Evolutionary conservation across 805 yeast species (phyloP).

Genomic region (Wickerhamiella qilinensis): DNA sequence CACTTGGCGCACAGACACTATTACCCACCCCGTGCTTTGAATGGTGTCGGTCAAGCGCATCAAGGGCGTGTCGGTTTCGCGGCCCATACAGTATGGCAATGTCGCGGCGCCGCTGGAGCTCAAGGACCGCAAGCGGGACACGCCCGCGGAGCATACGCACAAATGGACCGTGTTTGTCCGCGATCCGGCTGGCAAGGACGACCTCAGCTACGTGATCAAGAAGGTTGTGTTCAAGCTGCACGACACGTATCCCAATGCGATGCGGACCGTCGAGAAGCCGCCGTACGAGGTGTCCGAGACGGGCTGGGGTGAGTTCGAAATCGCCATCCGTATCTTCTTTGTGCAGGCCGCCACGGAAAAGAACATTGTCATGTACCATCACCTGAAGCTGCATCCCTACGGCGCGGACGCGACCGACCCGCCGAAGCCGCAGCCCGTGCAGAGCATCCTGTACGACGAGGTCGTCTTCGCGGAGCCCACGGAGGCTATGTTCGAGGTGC

Average conservation of each 20-base stretch:
- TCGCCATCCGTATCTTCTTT: constrained; percentile 73
- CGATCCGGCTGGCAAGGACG: constrained; percentile 61
- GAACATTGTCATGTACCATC: constrained; percentile 72
- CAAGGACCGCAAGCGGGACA: constrained; percentile 34
- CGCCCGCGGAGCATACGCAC: constrained; percentile 87
- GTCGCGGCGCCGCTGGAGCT: constrained; percentile 51
- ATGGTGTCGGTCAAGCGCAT: constrained; percentile 10
- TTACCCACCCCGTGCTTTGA: too few relatives aligned
- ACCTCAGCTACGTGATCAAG: constrained; percentile 64
- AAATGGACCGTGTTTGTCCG: constrained; percentile 84
- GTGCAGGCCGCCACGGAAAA: constrained; percentile 80
- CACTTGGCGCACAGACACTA: too few relatives aligned
- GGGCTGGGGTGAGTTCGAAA: constrained; percentile 99
- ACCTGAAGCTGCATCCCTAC: constrained; percentile 81
- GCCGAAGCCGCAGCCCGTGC: constrained; percentile 29
- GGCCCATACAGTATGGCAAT: constrained; percentile 74
- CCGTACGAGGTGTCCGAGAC: constrained; percentile 94
- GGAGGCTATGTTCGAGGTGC: constrained; percentile 63
- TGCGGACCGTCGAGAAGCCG: constrained; percentile 74
- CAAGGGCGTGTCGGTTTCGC: constrained; percentile 47
- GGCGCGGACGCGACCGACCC: constrained; percentile 21
- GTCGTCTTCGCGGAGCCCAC: constrained; percentile 92
- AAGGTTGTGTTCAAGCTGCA: constrained; percentile 89
- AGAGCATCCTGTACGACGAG: constrained; percentile 66
- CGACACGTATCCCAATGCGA: constrained; percentile 79